Base-by-base conservation (phyloP, 495 filamentous ascomycete species). In the Aspergillus indologenus region DNA sequence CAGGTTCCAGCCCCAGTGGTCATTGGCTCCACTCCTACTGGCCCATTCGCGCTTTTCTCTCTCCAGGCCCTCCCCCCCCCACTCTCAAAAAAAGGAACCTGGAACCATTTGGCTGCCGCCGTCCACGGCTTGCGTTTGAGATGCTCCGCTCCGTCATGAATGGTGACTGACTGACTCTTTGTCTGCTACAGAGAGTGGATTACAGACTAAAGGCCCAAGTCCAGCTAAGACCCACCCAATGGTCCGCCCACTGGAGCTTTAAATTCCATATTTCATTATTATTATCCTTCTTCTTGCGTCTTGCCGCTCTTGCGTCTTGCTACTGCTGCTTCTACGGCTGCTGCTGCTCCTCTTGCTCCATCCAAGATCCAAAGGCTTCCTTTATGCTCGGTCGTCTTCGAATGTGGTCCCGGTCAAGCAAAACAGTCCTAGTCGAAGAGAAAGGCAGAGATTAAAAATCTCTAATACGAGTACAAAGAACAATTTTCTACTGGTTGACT, bases 21-120 rank as follows among this genome's bases (percentile, higher is more conserved):
- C 57, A 61, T 59, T 62, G 63, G 63, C 57, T 65, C 63, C 63
- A 65, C 63, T 65, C 44, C 63, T 45, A 40, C 59, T 65, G 50
- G 52, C 21, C 45, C 47, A 59, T 58, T 58, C 61, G 57, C 56
- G 42, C 29, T 31, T 49, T 45, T 15, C 34, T n/a, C n/a, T n/a
- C n/a, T n/a, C n/a, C n/a, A n/a, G n/a, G n/a, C n/a, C n/a, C n/a
- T n/a, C n/a, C 11, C 44, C 26, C 46, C 54, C 50, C 54, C 60
- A 53, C 58, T 52, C 60, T 50, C 42, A 40, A 53, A 59, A 61
- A 58, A 50, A 60, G 51, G 56, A 65, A 53, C 56, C 62, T 40
- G 54, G 43, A 50, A 57, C 54, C 59, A 57, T 53, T 47, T 26
- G 45, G 46, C 49, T 53, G 52, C 50, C 46, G 46, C 45, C 56